Percentiles rank a stretch among this genome's conserved stretches.
phyloP scores from a whole-genome alignment of 2,329 filamentous ascomycete genomes.

The Pseudogymnoascus verrucosus region DNA sequence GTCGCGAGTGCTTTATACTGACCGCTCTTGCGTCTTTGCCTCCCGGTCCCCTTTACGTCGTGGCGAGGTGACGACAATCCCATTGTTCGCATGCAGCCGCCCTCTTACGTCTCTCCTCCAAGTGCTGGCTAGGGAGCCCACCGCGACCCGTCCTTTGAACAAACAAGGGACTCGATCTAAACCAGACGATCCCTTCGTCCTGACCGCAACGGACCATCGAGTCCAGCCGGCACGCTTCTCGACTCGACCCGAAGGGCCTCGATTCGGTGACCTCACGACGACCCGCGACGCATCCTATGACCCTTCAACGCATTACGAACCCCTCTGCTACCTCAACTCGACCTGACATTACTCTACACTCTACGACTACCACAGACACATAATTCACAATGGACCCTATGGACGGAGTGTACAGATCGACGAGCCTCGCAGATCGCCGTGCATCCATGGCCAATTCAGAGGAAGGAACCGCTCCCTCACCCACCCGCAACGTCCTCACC shows the following conservation, averaged over 20 bases:
- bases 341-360: neutral
- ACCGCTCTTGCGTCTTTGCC: neutral
- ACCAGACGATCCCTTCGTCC: neutral
- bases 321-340: neutral
- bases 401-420: constrained; percentile 32
- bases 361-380: neutral
- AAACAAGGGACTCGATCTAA: neutral
- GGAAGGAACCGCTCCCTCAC: constrained; percentile 38
- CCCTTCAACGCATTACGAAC: neutral
- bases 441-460: constrained; percentile 44
- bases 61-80: neutral
- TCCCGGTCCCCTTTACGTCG: neutral
- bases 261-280: neutral
- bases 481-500: constrained; percentile 33
- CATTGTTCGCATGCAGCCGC: neutral
- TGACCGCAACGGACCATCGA: neutral
- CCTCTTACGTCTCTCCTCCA: neutral
- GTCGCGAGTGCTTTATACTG: neutral
- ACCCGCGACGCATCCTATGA: neutral
- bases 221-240: neutral
- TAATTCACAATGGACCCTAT: neutral
- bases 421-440: constrained; percentile 55
- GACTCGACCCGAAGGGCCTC: neutral
- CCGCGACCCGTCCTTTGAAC: neutral
- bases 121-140: neutral